Conservation (phyloP, 106 monocot genomes). For the Posidonia australis region DNA sequence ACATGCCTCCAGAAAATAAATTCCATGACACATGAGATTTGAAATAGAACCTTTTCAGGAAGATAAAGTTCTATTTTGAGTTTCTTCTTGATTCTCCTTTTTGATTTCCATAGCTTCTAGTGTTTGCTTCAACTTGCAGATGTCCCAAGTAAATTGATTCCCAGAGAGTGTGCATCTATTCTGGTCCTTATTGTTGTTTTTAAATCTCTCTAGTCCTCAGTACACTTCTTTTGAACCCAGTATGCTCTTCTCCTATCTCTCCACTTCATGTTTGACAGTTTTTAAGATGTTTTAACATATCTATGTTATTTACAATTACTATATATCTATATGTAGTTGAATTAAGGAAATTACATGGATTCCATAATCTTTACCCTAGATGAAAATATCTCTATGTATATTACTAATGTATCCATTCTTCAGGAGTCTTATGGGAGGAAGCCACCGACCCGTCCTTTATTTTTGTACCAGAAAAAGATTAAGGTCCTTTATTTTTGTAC, state of each 20-base stretch:
- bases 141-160: too few species aligned
- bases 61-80: not conserved
- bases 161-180: too few species aligned
- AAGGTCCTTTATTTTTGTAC: not conserved
- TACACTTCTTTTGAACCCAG: not conserved
- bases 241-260: not conserved
- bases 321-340: too few species aligned
- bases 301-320: not conserved
- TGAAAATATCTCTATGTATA: not conserved
- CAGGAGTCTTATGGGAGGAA: not conserved
- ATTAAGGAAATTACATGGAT: too few species aligned
- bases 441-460: not conserved
- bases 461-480: not conserved
- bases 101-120: not conserved
- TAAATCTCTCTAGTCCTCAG: too few species aligned
- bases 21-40: too few species aligned
- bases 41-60: too few species aligned
- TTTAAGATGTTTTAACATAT: too few species aligned
- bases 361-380: not conserved
- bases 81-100: not conserved
- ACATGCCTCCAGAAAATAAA: not conserved
- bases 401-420: not conserved
- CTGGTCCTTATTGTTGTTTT: too few species aligned
- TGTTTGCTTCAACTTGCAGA: too few species aligned
- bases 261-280: not conserved